Base-by-base conservation (phyloP, 805 yeast species). In the Sugiyamaella smithiae region DNA sequence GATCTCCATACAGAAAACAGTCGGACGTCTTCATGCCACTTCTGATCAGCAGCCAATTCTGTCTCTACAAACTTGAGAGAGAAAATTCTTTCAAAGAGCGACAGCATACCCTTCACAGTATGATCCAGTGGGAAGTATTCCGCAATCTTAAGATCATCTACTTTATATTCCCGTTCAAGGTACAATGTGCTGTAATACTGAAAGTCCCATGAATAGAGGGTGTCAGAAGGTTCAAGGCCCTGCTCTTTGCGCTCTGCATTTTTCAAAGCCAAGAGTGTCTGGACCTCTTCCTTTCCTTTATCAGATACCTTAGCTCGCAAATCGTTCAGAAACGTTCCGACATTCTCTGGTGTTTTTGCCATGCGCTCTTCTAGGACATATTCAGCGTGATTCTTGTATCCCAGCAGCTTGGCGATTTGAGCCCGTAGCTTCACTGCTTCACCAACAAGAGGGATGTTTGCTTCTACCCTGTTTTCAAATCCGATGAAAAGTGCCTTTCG, bases 11-110 rank as follows among this genome's bases (percentile, higher is more conserved):
- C 63, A 2, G 85, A 80, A 60, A 80, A 80, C 60, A 81, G 84
- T 53, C 78, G 80, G 14, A 85, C 93, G 62, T 87, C 95, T 48
- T 74, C 77, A 60, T 88, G 90, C 96, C 96, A 88, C 41, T 65
- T 69, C 14, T 71, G 64, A 5, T 67, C 67, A 3, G 69, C 68
- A 11, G 64, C 49, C 28, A 77, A 71, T 59, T 78, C 80, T 33
- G 76, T 71, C 59, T 77, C 78, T 42, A 75, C 75, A 63, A 88
- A 85, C 62, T 82, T 80, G 51, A 88, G 73, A 51, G 79, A 80
- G 67, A 88, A 82, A 43, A 88, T 72, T 1, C 70, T 72, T 64
- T 84, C 91, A 63, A 84, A 88, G 54, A 87, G 77, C 6, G 71
- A 69, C 48, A 88, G 70, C 93, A 88, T 87, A 50, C 81, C 80